Evolutionary conservation across 164 flowering plant genomes (phyloP).

Genomic region (Macadamia integrifolia): DNA sequence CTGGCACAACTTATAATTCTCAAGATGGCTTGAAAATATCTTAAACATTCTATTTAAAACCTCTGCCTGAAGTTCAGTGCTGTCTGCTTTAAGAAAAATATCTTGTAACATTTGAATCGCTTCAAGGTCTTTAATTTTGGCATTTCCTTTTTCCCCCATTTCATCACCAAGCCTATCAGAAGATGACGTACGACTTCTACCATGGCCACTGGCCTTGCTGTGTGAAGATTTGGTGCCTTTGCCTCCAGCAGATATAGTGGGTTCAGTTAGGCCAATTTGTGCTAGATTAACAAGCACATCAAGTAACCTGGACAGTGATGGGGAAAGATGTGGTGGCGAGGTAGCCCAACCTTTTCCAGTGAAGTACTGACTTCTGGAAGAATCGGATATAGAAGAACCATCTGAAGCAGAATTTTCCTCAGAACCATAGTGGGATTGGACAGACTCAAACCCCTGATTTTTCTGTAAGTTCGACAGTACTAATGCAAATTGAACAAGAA

Average conservation of each 20-base stretch:
- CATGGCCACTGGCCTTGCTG: constrained; percentile 45
- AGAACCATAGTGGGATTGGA: constrained; percentile 19
- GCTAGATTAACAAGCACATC: constrained; percentile 92
- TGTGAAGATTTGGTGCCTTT: constrained; percentile 45
- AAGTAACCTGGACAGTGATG: constrained; percentile 80
- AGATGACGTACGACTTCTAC: constrained; percentile 55
- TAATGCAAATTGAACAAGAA: constrained; percentile 91
- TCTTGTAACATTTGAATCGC: constrained; percentile 97
- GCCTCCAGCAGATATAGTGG: constrained; percentile 29
- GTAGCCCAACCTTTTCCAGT: constrained; percentile 23
- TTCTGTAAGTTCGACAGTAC: constrained; percentile 52
- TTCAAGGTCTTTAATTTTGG: constrained; percentile 85
- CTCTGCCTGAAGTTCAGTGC: constrained; percentile 80
- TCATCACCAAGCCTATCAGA: constrained; percentile 60
- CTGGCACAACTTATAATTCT: constrained; percentile 92
- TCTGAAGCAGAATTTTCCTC: constrained; percentile 27
- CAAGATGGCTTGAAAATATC: constrained; percentile 93
- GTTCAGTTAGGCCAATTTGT: constrained; percentile 73
- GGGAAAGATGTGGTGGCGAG: constrained; percentile 47
- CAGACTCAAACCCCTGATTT: constrained; percentile 32
- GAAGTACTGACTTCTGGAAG: constrained; percentile 19
- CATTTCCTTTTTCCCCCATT: constrained; percentile 67
- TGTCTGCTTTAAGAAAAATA: constrained; percentile 86
- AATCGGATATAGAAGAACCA: constrained; percentile 25
- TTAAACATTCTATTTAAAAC: constrained; percentile 93